Conservation (phyloP, 1,139 yeast species). For the Pichia sp. region DNA sequence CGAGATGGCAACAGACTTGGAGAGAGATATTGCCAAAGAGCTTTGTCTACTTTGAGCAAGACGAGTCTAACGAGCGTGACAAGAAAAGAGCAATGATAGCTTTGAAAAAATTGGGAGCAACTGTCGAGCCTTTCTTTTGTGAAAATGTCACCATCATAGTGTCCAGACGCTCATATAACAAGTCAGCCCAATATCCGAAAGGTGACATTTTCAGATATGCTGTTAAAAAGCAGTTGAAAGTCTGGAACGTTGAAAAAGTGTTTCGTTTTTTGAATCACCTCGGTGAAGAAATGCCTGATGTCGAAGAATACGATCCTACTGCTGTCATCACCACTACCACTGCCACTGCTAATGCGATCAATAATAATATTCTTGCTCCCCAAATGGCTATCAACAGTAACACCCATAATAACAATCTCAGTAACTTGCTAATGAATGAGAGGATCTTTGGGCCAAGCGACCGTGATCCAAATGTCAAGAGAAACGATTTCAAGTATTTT, state of each 20-base stretch:
- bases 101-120: slow-evolving; percentile 57
- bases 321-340: neutral
- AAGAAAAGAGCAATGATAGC: slow-evolving; percentile 52
- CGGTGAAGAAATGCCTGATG: slow-evolving; percentile 42
- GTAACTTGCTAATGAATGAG: slow-evolving; percentile 74
- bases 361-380: neutral
- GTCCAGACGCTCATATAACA: slow-evolving; percentile 50
- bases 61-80: slow-evolving; percentile 50
- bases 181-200: slow-evolving; percentile 35
- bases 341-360: neutral
- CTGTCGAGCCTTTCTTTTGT: slow-evolving; percentile 71
- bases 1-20: slow-evolving; percentile 83
- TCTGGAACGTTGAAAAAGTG: slow-evolving; percentile 87
- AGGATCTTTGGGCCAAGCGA: slow-evolving; percentile 83
- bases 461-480: slow-evolving; percentile 76
- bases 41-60: slow-evolving; percentile 72
- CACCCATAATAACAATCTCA: slow-evolving; percentile 36
- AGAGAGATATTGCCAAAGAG: slow-evolving; percentile 67
- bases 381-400: neutral
- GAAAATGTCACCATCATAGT: slow-evolving; percentile 77
- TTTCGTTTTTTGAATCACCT: slow-evolving; percentile 72
- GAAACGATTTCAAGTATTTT: slow-evolving; percentile 84
- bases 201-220: slow-evolving; percentile 70
- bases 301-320: slow-evolving; percentile 14
- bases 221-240: slow-evolving; percentile 56